Conservation (phyloP, 345 rosid species). For the Combretum micranthum region DNA sequence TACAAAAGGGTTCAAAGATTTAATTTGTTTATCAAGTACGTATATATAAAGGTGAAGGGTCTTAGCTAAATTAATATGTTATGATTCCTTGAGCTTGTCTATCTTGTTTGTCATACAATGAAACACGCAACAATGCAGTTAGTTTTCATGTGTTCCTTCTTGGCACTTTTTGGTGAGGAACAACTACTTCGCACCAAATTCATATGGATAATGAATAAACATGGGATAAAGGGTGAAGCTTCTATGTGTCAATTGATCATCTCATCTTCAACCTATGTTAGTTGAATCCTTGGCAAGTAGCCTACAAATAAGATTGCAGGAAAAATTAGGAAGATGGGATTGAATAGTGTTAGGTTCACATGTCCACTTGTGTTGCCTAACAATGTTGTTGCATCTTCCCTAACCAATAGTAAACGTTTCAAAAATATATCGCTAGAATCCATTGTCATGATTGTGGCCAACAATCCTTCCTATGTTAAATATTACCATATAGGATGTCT, state of each 20-base stretch:
- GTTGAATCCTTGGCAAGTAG: slow-evolving; percentile 67
- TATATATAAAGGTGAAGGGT: no score
- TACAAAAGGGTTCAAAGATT: no score
- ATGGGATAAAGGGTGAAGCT: no score
- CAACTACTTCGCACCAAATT: slow-evolving; percentile 8
- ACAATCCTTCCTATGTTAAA: slow-evolving; percentile 77
- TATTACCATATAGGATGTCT: slow-evolving; percentile 61
- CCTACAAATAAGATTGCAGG: slow-evolving; percentile 32
- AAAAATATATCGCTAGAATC: slow-evolving; percentile 39
- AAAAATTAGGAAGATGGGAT: slow-evolving; percentile 35
- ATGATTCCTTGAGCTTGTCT: no score
- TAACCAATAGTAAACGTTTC: slow-evolving; percentile 55
- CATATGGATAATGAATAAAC: slow-evolving; percentile 15
- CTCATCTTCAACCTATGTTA: slow-evolving; percentile 48
- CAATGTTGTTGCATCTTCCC: slow-evolving; percentile 32
- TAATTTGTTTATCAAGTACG: no score
- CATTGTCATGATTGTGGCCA: slow-evolving; percentile 52
- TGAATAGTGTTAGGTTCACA: slow-evolving; percentile 64
- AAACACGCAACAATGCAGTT: no score
- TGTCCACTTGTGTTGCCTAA: no score
- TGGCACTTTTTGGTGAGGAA: no score
- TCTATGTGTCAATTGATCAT: slow-evolving; percentile 13
- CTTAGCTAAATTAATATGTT: no score
- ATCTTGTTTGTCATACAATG: no score
- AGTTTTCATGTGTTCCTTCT: no score